Evolutionary conservation across 306 rosid species (phyloP).

Genomic region (Rubus parviflorus): DNA sequence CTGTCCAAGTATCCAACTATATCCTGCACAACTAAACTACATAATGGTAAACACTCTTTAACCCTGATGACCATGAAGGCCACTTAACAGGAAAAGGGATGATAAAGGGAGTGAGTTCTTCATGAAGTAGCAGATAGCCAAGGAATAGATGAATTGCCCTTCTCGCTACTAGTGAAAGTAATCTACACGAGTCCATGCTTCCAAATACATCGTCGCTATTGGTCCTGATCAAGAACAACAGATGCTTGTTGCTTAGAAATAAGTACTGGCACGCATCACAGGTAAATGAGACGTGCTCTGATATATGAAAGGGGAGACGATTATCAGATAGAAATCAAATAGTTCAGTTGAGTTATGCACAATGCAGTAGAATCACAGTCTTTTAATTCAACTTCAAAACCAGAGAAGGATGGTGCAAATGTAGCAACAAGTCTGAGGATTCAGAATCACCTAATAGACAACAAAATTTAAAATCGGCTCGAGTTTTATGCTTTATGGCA

Average conservation of each 20-base stretch:
- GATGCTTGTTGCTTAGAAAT: conserved; percentile 11
- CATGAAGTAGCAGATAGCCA: conserved; percentile 19
- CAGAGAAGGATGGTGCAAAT: neutral
- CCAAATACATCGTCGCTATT: conserved; percentile 12
- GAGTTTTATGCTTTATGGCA: neutral
- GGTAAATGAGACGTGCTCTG: neutral
- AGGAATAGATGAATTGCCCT: conserved; percentile 10
- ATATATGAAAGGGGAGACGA: neutral
- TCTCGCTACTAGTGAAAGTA: neutral
- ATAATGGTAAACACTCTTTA: conserved; percentile 20
- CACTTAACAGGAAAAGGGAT: conserved; percentile 11
- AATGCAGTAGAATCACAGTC: neutral
- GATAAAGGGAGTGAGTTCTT: conserved; percentile 5
- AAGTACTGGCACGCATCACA: conserved; percentile 2
- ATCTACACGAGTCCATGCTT: conserved; percentile 11
- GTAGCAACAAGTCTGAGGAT: neutral
- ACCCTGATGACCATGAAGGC: conserved; percentile 27
- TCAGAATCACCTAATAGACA: neutral
- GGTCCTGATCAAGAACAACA: conserved; percentile 29
- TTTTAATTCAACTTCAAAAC: neutral
- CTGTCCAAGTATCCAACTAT: conserved; percentile 45
- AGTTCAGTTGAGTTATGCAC: neutral
- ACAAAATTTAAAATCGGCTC: neutral
- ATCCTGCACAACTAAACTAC: conserved; percentile 41
- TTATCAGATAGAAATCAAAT: neutral